phyloP scores from a whole-genome alignment of 2,329 filamentous ascomycete species.

The Cladorrhinum sp. region DNA sequence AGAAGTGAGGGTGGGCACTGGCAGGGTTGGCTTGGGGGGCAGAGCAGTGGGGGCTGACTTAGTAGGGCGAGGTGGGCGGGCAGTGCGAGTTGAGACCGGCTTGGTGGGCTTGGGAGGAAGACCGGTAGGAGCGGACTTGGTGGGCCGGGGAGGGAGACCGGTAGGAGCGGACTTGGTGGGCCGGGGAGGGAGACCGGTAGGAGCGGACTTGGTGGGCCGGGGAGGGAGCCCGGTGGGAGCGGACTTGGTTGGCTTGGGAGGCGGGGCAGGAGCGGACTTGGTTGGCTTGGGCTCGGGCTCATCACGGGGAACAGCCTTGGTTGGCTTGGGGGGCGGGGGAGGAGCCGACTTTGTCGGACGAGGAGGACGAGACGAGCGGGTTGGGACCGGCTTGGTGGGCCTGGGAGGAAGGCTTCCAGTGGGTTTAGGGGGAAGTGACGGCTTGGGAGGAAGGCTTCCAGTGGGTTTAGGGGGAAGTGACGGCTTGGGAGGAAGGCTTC shows the following conservation, averaged over 20 bases:
- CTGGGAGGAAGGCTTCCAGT: background rate
- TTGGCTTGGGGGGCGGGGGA: background rate
- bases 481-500: no score
- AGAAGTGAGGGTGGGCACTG: background rate
- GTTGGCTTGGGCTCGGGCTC: background rate
- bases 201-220: background rate
- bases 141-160: background rate
- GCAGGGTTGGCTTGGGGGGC: constrained; percentile 2
- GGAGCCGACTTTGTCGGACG: background rate
- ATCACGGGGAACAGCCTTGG: background rate
- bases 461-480: no score
- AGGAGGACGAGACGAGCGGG: background rate
- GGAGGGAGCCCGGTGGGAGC: background rate
- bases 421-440: background rate
- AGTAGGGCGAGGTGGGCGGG: background rate
- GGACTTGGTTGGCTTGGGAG: background rate
- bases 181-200: background rate
- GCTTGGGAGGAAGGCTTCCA: no score
- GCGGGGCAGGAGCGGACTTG: background rate
- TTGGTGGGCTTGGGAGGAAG: constrained; percentile 3
- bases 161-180: background rate
- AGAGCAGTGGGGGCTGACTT: background rate
- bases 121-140: background rate
- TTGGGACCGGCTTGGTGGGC: constrained; percentile 1
- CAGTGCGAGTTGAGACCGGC: background rate